Conservation (phyloP, 495 filamentous ascomycete species). For the Hyaloscypha bicolor region DNA sequence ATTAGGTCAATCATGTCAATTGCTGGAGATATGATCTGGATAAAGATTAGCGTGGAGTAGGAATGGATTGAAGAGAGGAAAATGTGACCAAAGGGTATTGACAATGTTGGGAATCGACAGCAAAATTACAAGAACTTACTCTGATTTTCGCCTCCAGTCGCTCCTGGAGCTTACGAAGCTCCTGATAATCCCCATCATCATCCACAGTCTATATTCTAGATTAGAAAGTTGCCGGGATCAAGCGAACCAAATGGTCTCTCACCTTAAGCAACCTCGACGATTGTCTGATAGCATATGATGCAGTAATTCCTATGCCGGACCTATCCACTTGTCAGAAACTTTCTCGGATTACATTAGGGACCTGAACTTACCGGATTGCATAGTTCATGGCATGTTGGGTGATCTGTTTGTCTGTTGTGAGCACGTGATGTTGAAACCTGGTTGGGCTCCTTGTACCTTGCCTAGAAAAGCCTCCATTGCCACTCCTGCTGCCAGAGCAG, state of each 20-base stretch:
- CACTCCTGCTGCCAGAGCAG: neutral
- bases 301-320: conserved; percentile 88
- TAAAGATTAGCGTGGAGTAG: neutral
- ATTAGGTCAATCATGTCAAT: conserved; percentile 95
- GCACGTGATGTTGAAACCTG: conserved; percentile 27
- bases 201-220: conserved; percentile 60
- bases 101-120: neutral
- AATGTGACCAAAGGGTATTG: neutral
- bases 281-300: conserved; percentile 81
- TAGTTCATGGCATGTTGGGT: conserved; percentile 89
- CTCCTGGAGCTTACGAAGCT: conserved; percentile 71
- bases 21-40: conserved; percentile 84
- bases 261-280: conserved; percentile 81
- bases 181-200: conserved; percentile 63
- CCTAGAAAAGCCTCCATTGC: conserved; percentile 78
- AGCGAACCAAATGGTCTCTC: conserved; percentile 25
- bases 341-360: neutral
- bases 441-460: conserved; percentile 46
- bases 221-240: neutral
- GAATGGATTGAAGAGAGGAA: neutral
- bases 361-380: conserved; percentile 64
- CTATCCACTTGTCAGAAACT: conserved; percentile 38
- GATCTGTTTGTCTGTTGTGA: conserved; percentile 45
- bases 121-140: conserved; percentile 45
- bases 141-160: conserved; percentile 82